Percentiles rank a stretch among this genome's conserved stretches.
Evolutionary conservation across 371 early-diverging fungal species (phyloP).

Genomic region (Mortierella sp.): DNA sequence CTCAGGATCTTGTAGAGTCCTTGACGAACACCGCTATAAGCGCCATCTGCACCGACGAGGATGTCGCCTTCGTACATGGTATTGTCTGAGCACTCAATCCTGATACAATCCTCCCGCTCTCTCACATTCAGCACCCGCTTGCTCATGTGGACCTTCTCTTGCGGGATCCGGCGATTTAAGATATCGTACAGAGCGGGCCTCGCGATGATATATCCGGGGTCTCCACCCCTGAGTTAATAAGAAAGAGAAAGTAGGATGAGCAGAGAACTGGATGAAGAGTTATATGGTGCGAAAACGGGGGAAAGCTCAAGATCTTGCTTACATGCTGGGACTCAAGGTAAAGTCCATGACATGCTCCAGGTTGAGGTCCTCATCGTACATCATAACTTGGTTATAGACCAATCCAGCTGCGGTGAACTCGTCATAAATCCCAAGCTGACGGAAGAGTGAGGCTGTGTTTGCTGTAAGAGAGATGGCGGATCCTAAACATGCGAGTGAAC

Average conservation of each 20-base stretch:
- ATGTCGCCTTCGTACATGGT: constrained; percentile 16
- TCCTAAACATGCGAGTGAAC: too few relatives aligned
- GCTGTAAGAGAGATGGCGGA: constrained; percentile 1
- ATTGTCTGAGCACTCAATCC: constrained; percentile 21
- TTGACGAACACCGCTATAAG: constrained; percentile 29
- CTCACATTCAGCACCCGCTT: constrained; percentile 11
- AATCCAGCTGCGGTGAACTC: neutral
- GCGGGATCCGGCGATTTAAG: constrained; percentile 9
- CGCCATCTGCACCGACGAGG: constrained; percentile 13
- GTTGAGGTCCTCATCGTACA: neutral
- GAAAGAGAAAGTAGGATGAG: neutral
- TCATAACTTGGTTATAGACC: neutral
- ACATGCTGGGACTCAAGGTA: neutral
- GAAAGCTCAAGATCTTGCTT: neutral
- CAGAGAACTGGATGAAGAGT: neutral
- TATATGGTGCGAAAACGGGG: neutral
- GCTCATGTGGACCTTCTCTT: constrained; percentile 3
- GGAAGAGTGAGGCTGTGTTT: constrained; percentile 1
- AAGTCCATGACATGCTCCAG: neutral
- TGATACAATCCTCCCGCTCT: constrained; percentile 15
- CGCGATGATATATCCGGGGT: constrained; percentile 1
- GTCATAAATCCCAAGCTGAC: constrained; percentile 11
- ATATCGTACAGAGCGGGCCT: constrained; percentile 19
- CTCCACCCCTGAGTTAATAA: neutral
- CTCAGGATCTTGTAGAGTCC: constrained; percentile 19